Evolutionary conservation across 331 rosid species (phyloP).

Genomic region (Phaseolus coccineus): DNA sequence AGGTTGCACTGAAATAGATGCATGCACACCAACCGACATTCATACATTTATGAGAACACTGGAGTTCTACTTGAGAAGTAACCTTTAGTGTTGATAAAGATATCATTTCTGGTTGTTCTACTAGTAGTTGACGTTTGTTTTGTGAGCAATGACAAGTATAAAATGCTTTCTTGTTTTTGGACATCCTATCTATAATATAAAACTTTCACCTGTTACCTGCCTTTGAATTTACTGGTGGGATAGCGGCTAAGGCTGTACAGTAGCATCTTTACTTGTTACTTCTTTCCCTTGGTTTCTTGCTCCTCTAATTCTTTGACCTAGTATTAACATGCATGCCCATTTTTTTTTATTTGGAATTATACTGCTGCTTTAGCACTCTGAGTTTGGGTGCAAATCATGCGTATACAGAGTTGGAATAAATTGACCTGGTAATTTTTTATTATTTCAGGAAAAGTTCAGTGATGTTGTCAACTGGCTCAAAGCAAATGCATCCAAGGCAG

Average conservation of each 20-base stretch:
- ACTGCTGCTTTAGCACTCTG: background rate
- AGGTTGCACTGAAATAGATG: conserved; percentile 23
- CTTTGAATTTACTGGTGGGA: conserved; percentile 1
- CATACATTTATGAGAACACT: conserved; percentile 23
- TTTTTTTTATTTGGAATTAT: conserved; percentile 6
- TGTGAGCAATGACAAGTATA: conserved; percentile 7
- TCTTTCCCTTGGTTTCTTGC: conserved; percentile 12
- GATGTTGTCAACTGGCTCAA: conserved; percentile 95
- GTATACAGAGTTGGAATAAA: conserved; percentile 35
- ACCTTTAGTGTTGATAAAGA: background rate
- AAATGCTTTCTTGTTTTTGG: background rate
- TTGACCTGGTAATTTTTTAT: conserved; percentile 25
- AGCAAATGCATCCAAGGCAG: conserved; percentile 69
- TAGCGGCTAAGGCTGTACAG: conserved; percentile 1
- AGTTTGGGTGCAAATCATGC: conserved; percentile 23
- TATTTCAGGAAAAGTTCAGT: conserved; percentile 83
- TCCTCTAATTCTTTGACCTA: conserved; percentile 23
- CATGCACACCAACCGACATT: conserved; percentile 12
- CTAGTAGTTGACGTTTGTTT: conserved; percentile 18
- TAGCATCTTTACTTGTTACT: background rate
- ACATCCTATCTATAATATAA: background rate
- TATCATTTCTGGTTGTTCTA: conserved; percentile 4
- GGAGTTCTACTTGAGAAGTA: conserved; percentile 3
- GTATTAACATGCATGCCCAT: conserved; percentile 21
- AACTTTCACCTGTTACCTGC: conserved; percentile 12